Evolutionary conservation across 1,284 basidiomycete species (phyloP).

Genomic region (Neonothopanus nambi): DNA sequence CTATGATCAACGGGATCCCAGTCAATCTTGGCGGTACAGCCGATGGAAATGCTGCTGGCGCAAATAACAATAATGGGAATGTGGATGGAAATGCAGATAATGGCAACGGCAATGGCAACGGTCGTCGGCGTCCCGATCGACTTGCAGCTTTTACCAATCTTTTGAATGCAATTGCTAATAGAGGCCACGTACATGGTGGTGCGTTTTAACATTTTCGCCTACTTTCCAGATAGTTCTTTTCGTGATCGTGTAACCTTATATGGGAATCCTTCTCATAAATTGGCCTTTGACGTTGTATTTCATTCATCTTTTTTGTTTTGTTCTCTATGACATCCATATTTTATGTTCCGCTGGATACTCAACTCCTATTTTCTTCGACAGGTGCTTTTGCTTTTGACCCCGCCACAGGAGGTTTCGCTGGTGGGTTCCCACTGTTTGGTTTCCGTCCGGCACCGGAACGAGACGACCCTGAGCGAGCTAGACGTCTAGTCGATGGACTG

Average conservation of each 20-base stretch:
- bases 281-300: not conserved
- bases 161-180: not conserved
- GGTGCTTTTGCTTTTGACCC: not conserved
- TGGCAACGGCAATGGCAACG: not conserved
- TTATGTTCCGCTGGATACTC: not conserved
- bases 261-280: no score
- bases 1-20: not conserved
- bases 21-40: not conserved
- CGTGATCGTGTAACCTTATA: no score
- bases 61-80: no score
- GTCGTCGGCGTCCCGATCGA: not conserved
- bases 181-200: not conserved
- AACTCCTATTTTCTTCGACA: not conserved
- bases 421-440: constrained; percentile 7
- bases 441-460: constrained; percentile 8
- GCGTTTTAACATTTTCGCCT: not conserved
- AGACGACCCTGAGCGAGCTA: constrained; percentile 15
- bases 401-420: constrained; percentile 1
- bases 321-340: not conserved
- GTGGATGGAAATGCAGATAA: no score
- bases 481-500: constrained; percentile 47
- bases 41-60: not conserved
- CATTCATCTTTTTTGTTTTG: not conserved
- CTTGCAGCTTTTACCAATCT: not conserved
- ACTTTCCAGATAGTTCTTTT: no score